phyloP scores from a whole-genome alignment of 257 asterid species.

The Parsonsia alboflavescens region DNA sequence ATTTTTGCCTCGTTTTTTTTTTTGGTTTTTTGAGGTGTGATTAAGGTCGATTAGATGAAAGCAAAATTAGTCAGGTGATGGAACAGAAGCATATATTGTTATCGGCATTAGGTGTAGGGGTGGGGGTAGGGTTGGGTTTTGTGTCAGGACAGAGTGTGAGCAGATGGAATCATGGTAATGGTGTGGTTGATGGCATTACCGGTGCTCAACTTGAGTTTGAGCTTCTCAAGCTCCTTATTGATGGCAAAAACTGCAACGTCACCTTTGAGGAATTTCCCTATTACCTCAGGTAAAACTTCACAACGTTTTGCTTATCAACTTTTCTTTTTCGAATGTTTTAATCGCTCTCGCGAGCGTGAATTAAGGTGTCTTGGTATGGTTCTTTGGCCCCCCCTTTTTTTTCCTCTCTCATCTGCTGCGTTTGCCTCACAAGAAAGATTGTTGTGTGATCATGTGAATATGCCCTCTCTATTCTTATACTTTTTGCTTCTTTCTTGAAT shows the following conservation, averaged over 20 bases:
- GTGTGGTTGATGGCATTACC: slow-evolving; percentile 41
- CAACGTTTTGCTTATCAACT: background rate
- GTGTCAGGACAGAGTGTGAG: slow-evolving; percentile 61
- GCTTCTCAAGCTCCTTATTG: slow-evolving; percentile 50
- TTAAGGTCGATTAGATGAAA: background rate
- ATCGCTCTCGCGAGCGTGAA: background rate
- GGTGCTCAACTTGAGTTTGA: slow-evolving; percentile 56
- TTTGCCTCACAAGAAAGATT: background rate
- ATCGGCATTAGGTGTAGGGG: slow-evolving; percentile 90
- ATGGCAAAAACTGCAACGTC: slow-evolving; percentile 50
- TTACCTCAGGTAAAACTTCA: slow-evolving; percentile 57
- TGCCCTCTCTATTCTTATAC: background rate
- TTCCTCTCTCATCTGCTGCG: background rate
- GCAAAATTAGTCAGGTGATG: slow-evolving; percentile 36
- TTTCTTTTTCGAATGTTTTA: too few species aligned
- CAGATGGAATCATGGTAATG: slow-evolving; percentile 10
- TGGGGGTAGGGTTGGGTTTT: slow-evolving; percentile 79
- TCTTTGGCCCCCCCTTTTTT: background rate
- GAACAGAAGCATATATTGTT: slow-evolving; percentile 69
- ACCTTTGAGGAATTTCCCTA: slow-evolving; percentile 77
- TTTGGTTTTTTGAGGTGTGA: background rate
- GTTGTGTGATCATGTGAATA: background rate
- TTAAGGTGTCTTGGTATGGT: background rate
- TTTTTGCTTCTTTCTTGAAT: background rate
- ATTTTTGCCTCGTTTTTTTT: background rate